Evolutionary conservation across 1,284 basidiomycete species (phyloP).

Genomic region (Trichosporon faecale): DNA sequence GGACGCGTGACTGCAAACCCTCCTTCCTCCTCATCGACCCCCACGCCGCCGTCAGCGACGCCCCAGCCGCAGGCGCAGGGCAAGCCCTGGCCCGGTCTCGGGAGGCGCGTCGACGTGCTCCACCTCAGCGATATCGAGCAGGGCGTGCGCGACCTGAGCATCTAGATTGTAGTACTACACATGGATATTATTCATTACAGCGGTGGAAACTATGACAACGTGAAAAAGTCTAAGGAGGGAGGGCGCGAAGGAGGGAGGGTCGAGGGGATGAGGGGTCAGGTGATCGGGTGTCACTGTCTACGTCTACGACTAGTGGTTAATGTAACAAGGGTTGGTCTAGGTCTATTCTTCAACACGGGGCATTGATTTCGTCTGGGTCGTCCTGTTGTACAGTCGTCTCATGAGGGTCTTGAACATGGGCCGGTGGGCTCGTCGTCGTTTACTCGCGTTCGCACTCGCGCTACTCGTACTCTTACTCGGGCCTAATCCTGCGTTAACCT

Average conservation of each 20-base stretch:
- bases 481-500: not conserved
- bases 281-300: not conserved
- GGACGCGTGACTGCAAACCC: not conserved
- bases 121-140: conserved; percentile 18
- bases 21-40: not conserved
- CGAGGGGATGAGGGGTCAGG: not conserved
- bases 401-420: not conserved
- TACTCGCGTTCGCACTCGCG: not conserved
- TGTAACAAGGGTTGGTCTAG: not conserved
- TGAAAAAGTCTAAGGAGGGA: not conserved
- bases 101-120: conserved; percentile 46
- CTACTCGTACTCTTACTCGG: not conserved
- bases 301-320: not conserved
- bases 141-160: conserved; percentile 3
- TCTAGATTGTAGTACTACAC: not conserved
- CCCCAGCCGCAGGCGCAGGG: conserved; percentile 56
- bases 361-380: not conserved
- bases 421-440: not conserved
- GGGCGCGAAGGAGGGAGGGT: not conserved
- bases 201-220: not conserved
- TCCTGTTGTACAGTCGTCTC: not conserved
- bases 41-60: conserved; percentile 6
- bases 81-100: conserved; percentile 76
- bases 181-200: not conserved
- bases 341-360: not conserved